These are phyloP conservation scores for Chrysoporthe puriensis DNA, from an alignment of 2,329 filamentous ascomycete species.

Conservation along the genomic window DNA sequence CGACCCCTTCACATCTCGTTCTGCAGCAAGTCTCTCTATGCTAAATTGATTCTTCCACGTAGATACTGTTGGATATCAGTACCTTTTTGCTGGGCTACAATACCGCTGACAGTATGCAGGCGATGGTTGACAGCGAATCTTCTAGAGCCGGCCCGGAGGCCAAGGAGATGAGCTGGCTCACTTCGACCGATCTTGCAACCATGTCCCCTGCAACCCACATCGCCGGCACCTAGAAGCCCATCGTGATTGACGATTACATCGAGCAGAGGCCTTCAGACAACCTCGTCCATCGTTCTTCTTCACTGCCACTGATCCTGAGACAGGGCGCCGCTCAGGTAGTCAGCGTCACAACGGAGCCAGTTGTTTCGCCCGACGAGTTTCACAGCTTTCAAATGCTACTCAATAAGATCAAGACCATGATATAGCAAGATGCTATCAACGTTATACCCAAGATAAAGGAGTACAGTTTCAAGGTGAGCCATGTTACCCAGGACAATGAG, in stretches of 20 bases:
- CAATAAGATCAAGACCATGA: background rate
- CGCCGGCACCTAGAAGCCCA: background rate
- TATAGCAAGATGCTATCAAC: background rate
- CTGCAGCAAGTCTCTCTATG: too few relatives aligned
- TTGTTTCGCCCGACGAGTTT: background rate
- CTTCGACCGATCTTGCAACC: background rate
- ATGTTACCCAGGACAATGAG: background rate
- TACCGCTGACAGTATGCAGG: too few relatives aligned
- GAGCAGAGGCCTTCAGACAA: background rate
- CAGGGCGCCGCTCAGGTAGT: background rate
- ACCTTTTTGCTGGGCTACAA: too few relatives aligned
- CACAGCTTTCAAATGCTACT: background rate
- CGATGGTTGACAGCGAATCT: too few relatives aligned
- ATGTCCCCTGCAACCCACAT: background rate
- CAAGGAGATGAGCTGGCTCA: background rate
- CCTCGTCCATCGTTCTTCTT: too few relatives aligned
- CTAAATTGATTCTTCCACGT: too few relatives aligned
- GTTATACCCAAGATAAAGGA: background rate
- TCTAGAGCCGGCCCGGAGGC: too few relatives aligned
- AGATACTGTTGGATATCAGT: too few relatives aligned
- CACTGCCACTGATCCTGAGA: too few relatives aligned
- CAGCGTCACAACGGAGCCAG: background rate
- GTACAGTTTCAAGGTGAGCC: slow-evolving; percentile 1
- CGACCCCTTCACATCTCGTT: too few relatives aligned
- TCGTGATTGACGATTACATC: background rate